Conservation (phyloP, 163 green algal species). For the Scenedesmus sp. region DNA sequence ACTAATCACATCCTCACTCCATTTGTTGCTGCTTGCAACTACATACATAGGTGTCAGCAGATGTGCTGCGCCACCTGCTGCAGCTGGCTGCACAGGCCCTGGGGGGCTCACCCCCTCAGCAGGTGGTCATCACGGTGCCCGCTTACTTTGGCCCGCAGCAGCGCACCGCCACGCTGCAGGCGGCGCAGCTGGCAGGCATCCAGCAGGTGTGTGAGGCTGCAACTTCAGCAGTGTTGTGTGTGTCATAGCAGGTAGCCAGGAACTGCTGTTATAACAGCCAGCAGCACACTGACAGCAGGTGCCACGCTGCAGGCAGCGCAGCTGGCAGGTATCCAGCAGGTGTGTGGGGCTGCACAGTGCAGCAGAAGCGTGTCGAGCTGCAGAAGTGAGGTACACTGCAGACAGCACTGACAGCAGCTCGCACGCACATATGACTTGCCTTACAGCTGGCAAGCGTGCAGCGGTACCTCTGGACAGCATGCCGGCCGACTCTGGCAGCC, state of each 20-base stretch:
- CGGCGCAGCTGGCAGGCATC: slow-evolving; percentile 59
- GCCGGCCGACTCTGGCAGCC: too few species aligned
- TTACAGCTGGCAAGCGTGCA: too few species aligned
- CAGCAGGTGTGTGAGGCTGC: background rate
- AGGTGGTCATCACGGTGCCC: slow-evolving; percentile 97
- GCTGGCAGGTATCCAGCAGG: slow-evolving; percentile 49
- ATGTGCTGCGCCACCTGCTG: slow-evolving; percentile 69
- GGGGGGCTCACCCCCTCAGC: background rate
- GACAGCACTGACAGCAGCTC: too few species aligned
- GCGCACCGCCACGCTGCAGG: slow-evolving; percentile 91
- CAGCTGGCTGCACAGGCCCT: slow-evolving; percentile 49
- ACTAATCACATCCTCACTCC: background rate
- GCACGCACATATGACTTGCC: too few species aligned
- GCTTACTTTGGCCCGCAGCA: slow-evolving; percentile 98
- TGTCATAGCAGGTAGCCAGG: background rate
- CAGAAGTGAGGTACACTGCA: too few species aligned
- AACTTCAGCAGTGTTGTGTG: background rate
- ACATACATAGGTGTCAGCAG: slow-evolving; percentile 62
- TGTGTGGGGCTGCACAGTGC: too few species aligned
- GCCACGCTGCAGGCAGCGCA: background rate
- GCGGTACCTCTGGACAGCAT: too few species aligned
- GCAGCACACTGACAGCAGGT: background rate
- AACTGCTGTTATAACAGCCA: background rate
- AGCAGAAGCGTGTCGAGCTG: too few species aligned
- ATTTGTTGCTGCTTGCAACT: background rate